Base-by-base conservation (phyloP, 306 rosid species). In the Senna siamea region DNA sequence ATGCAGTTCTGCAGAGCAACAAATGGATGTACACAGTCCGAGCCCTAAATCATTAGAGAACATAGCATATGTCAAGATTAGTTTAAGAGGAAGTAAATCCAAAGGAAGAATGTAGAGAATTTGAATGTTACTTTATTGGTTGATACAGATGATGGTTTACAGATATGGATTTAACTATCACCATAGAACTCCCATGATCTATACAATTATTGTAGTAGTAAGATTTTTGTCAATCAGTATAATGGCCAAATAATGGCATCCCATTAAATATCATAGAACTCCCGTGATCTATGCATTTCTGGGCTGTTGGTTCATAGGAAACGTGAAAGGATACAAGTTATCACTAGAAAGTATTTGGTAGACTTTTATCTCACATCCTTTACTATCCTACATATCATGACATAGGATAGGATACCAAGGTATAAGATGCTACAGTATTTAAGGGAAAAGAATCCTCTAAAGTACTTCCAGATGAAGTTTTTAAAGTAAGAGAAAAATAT, bases 1-100 rank as follows among this genome's bases (percentile, higher is more conserved):
- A 94, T 91, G 84, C 96, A 94, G 65, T 83, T 88, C 87, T 94
- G 97, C 82, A 94, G 81, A 55, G 88, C 87, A 63, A 94, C 86
- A 70, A 94, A 91, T 30, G 96, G 95, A 69, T 81, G 84, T 77
- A 91, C 94, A 58, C 97, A 94, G 82, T 89, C 97, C 23, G 97
- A 94, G 52, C 98, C 98, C 94, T 93, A 22, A 73, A 79, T 76
- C 73, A 83, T 18, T 57, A 72, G 60, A 11, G 63, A 59, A 62
- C 57, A n/a, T 22, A 40, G 56, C 17, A 70, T 38, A 43, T 60
- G 55, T 60, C 48, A 82, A 75, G 51, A 30, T 43, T 50, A 23
- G 34, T 40, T 20, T 6, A 55, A 35, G 77, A 74, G 44, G 56
- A n/a, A 70, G 40, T 51, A 76, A 74, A 32, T 76, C n/a, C 30